phyloP scores from a whole-genome alignment of 768 basidiomycete genomes.

The Suillus clintonianus region DNA sequence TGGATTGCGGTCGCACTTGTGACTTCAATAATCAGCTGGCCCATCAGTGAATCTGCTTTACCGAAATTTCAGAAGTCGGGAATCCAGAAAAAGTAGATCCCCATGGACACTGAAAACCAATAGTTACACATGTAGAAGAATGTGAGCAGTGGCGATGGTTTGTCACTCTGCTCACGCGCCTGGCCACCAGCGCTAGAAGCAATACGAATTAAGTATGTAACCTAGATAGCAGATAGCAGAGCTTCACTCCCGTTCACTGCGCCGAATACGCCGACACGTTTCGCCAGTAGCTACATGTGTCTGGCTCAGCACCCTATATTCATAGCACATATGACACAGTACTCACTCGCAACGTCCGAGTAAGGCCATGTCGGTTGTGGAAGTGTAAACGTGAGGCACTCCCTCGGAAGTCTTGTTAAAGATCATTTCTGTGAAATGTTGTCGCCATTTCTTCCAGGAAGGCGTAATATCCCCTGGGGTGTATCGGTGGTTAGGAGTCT shows the following conservation, averaged over 20 bases:
- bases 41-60: neutral
- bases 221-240: neutral
- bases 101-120: neutral
- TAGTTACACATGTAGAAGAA: neutral
- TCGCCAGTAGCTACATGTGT: neutral
- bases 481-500: conserved; percentile 26
- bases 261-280: neutral
- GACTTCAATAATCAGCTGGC: neutral
- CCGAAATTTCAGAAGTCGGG: too few relatives aligned
- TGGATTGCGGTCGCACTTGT: neutral
- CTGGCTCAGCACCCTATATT: neutral
- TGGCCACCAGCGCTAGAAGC: too few relatives aligned
- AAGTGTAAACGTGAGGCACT: conserved; percentile 30
- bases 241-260: neutral
- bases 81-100: too few relatives aligned
- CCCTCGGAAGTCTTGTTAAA: conserved; percentile 39
- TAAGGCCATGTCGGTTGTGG: conserved; percentile 31
- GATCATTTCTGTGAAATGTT: conserved; percentile 41
- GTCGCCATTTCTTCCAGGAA: conserved; percentile 17
- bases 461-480: conserved; percentile 18
- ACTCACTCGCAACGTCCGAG: conserved; percentile 39
- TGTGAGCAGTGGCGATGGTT: too few relatives aligned
- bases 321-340: neutral
- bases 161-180: too few relatives aligned
- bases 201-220: too few relatives aligned